phyloP scores from a whole-genome alignment of 345 rosid genomes.

The Sapria himalayana region DNA sequence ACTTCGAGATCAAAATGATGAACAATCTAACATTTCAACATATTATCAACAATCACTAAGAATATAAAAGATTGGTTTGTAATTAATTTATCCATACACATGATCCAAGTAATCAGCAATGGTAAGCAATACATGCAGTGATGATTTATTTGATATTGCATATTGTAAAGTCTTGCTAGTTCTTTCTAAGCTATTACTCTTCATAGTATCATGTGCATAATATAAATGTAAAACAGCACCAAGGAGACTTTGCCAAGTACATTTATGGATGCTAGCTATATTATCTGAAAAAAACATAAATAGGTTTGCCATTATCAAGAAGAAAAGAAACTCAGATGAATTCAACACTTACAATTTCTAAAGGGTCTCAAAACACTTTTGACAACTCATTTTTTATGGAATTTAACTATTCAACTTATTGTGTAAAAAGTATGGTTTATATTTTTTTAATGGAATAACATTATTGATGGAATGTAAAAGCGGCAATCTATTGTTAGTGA shows the following conservation, averaged over 20 bases:
- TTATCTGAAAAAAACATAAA: too few species aligned
- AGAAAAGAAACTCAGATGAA: conserved; percentile 1
- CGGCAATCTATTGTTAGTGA: too few species aligned
- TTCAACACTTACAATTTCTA: too few species aligned
- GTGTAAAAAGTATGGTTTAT: too few species aligned
- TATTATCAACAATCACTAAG: conserved; percentile 8
- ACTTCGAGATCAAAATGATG: too few species aligned
- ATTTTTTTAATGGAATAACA: too few species aligned
- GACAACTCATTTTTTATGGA: too few species aligned
- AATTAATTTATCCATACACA: conserved; percentile 32
- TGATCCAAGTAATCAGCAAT: conserved; percentile 63
- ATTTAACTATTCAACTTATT: too few species aligned
- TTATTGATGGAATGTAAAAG: too few species aligned
- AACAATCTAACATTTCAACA: too few species aligned
- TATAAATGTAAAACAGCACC: conserved; percentile 48
- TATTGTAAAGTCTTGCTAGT: conserved; percentile 28
- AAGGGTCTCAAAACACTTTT: too few species aligned
- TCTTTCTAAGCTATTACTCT: conserved; percentile 19
- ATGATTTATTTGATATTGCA: conserved; percentile 42
- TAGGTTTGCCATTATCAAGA: too few species aligned
- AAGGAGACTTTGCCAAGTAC: conserved; percentile 49
- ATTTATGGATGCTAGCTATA: conserved; percentile 25
- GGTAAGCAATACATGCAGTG: conserved; percentile 41
- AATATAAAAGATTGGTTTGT: conserved; percentile 1
- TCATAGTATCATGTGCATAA: conserved; percentile 11